Evolutionary conservation across 2,329 filamentous ascomycete species (phyloP).

Genomic region (Fusarium incarnatum): DNA sequence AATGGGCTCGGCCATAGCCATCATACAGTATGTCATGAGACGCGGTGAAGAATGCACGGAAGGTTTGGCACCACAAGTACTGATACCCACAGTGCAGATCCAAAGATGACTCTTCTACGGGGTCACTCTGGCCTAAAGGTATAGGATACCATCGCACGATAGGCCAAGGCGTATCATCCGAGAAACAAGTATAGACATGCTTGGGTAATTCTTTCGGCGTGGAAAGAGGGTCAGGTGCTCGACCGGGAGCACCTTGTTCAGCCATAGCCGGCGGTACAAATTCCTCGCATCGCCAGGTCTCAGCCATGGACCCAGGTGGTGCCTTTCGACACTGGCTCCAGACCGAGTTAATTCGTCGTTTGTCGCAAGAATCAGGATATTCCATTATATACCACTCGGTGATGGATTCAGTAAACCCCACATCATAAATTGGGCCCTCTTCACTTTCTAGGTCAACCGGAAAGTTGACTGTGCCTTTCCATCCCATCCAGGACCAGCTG

Average conservation of each 20-base stretch:
- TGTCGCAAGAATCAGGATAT: neutral
- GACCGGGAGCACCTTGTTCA: too few species aligned
- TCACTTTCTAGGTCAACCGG: neutral
- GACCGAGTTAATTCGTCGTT: neutral
- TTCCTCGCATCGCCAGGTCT: neutral
- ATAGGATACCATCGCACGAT: neutral
- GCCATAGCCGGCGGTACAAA: neutral
- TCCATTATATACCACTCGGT: neutral
- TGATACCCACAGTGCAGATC: neutral
- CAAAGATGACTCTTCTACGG: too few species aligned
- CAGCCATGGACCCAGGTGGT: neutral
- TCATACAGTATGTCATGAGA: too few species aligned
- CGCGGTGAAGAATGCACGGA: neutral
- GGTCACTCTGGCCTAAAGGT: neutral
- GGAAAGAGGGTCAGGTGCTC: too few species aligned
- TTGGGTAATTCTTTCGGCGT: neutral
- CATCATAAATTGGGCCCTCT: accelerated
- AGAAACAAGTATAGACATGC: neutral
- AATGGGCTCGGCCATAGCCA: too few species aligned
- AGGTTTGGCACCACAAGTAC: neutral
- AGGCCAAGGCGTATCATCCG: neutral
- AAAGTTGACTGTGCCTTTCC: neutral
- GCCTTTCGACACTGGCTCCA: neutral
- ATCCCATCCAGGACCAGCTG: neutral
- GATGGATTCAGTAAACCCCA: neutral